phyloP scores from a whole-genome alignment of 148 eudicot species.

The Rheum nobile region DNA sequence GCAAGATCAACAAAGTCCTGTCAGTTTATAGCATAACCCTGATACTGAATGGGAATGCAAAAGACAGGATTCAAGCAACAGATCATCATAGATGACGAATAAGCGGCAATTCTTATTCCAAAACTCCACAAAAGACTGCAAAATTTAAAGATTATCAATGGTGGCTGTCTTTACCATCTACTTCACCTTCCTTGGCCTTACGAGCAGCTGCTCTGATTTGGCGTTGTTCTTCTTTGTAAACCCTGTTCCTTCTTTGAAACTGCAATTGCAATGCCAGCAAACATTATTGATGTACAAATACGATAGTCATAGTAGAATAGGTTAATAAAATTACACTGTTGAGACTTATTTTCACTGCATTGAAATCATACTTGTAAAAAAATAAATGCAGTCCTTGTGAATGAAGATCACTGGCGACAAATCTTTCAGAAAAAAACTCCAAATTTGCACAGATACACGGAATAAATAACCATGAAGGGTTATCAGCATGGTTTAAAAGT shows the following conservation, averaged over 20 bases:
- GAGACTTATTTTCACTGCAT: no score
- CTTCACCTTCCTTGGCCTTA: constrained; percentile 52
- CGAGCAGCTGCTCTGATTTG: constrained; percentile 85
- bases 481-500: background rate
- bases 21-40: constrained; percentile 1
- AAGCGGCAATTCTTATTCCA: background rate
- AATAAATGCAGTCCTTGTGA: no score
- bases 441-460: background rate
- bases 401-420: no score
- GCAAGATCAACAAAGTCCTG: background rate
- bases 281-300: background rate
- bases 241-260: constrained; percentile 84
- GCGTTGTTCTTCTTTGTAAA: constrained; percentile 96
- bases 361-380: no score
- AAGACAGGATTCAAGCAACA: background rate
- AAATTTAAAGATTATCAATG: background rate
- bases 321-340: background rate
- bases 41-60: background rate
- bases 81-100: background rate
- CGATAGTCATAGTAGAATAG: background rate
- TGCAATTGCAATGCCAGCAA: constrained; percentile 21
- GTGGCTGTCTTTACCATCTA: constrained; percentile 18
- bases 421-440: background rate
- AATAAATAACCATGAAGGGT: background rate
- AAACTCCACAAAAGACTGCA: background rate